Percentiles rank a stretch among this genome's conserved stretches.
These are phyloP conservation scores for Chytriomyces sp. DNA, from an alignment of 192 early-diverging fungal genomes.

Conservation along the genomic window DNA sequence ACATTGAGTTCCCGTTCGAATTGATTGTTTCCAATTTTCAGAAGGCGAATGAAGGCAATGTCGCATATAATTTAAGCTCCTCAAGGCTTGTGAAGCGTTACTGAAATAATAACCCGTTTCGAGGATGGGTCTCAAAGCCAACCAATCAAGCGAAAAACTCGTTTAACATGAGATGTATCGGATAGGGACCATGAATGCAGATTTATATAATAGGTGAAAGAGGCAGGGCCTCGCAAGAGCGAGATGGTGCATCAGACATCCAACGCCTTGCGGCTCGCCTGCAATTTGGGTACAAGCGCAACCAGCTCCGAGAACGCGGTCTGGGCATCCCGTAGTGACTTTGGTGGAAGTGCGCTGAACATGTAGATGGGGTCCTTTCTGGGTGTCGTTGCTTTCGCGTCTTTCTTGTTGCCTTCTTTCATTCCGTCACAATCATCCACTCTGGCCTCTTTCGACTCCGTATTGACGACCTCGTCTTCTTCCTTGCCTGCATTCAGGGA, in stretches of 20 bases:
- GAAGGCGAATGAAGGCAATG: no score
- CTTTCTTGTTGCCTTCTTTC: not conserved
- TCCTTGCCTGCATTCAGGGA: not conserved
- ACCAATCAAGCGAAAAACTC: not conserved
- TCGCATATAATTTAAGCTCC: no score
- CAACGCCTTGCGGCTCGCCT: slow-evolving; percentile 21
- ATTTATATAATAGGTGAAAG: not conserved
- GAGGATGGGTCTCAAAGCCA: not conserved
- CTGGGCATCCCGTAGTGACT: slow-evolving; percentile 18
- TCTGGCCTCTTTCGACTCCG: no score
- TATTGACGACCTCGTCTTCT: not conserved
- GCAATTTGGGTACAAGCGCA: not conserved
- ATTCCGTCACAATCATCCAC: no score
- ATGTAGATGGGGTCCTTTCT: not conserved
- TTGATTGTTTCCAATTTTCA: not conserved
- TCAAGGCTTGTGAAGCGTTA: no score
- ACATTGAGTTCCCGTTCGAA: no score
- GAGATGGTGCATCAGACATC: slow-evolving; percentile 11
- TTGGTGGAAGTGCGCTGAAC: slow-evolving; percentile 17
- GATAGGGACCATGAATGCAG: not conserved
- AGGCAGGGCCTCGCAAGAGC: slow-evolving; percentile 20
- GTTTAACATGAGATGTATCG: not conserved
- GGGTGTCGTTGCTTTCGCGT: not conserved
- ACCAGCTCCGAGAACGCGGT: not conserved
- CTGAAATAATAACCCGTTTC: slow-evolving; percentile 2